phyloP scores from a whole-genome alignment of 2,329 filamentous ascomycete species.

The Xenoacremonium recifei region DNA sequence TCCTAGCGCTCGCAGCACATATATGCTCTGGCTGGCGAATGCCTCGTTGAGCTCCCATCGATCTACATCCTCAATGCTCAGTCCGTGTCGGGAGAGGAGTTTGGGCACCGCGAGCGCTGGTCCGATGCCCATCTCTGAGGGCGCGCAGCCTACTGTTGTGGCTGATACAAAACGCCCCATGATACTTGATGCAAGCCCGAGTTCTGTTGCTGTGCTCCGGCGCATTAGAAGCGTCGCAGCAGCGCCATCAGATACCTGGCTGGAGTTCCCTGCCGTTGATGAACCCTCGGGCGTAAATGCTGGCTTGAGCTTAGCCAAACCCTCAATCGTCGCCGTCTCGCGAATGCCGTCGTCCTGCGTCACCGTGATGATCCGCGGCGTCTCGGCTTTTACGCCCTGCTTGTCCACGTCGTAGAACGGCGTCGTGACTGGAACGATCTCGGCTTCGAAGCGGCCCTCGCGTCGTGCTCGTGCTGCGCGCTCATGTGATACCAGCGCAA shows the following conservation, averaged over 20 bases:
- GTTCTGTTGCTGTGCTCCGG: conserved; percentile 70
- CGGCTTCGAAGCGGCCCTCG: conserved; percentile 68
- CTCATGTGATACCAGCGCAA: conserved; percentile 72
- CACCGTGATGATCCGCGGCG: conserved; percentile 63
- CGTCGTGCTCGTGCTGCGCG: conserved; percentile 70
- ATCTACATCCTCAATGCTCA: conserved; percentile 68
- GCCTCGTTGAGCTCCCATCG: conserved; percentile 95
- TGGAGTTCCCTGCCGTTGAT: conserved; percentile 83
- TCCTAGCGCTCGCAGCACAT: conserved; percentile 71
- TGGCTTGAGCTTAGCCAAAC: conserved; percentile 77
- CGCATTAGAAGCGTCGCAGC: conserved; percentile 83
- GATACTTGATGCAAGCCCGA: conserved; percentile 68
- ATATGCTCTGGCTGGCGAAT: conserved; percentile 63
- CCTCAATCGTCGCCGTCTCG: conserved; percentile 63
- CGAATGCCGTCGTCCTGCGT: conserved; percentile 82
- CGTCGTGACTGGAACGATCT: conserved; percentile 80
- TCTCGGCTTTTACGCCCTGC: conserved; percentile 53
- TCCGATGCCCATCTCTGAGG: conserved; percentile 93
- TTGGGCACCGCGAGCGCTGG: conserved; percentile 84
- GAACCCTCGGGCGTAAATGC: conserved; percentile 75
- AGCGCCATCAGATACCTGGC: conserved; percentile 85
- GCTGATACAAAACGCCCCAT: conserved; percentile 82
- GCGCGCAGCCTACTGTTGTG: conserved; percentile 72
- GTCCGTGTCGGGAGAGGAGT: conserved; percentile 66
- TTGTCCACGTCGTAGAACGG: conserved; percentile 64